Evolutionary conservation across 352 stramenopile species (phyloP).

Genomic region (Plasmopara muralis): DNA sequence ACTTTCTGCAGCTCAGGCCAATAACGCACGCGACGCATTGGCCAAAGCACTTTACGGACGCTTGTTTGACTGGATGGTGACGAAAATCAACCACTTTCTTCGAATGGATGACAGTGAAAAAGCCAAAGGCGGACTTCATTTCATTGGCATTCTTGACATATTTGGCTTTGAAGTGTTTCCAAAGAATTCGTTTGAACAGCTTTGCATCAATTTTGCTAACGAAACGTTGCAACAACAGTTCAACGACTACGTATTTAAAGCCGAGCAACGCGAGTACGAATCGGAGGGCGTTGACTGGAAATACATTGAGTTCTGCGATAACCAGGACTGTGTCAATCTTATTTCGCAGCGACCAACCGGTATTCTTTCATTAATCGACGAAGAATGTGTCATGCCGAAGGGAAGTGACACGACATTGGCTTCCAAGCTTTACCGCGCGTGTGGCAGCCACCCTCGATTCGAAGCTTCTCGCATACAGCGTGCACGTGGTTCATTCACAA

Average conservation of each 20-base stretch:
- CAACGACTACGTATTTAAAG: constrained; percentile 87
- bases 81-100: constrained; percentile 79
- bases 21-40: constrained; percentile 75
- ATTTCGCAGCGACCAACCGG: constrained; percentile 84
- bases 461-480: constrained; percentile 72
- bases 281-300: constrained; percentile 79
- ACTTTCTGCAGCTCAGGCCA: constrained; percentile 72
- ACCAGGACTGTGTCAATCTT: constrained; percentile 85
- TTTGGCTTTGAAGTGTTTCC: constrained; percentile 91
- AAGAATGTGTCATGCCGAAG: constrained; percentile 84
- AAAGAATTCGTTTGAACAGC: constrained; percentile 87
- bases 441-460: constrained; percentile 55
- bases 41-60: constrained; percentile 84
- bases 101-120: constrained; percentile 74
- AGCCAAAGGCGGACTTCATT: constrained; percentile 47
- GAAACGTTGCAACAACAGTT: constrained; percentile 86
- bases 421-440: constrained; percentile 76
- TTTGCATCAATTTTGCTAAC: constrained; percentile 89
- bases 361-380: constrained; percentile 80
- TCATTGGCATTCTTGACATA: constrained; percentile 90
- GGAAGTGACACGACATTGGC: constrained; percentile 76
- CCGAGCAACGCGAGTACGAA: constrained; percentile 80
- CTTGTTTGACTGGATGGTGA: constrained; percentile 89
- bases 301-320: constrained; percentile 82
- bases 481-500: constrained; percentile 59